Conservation (phyloP, 139 green algal species). For the Monoraphidium neglectum region DNA sequence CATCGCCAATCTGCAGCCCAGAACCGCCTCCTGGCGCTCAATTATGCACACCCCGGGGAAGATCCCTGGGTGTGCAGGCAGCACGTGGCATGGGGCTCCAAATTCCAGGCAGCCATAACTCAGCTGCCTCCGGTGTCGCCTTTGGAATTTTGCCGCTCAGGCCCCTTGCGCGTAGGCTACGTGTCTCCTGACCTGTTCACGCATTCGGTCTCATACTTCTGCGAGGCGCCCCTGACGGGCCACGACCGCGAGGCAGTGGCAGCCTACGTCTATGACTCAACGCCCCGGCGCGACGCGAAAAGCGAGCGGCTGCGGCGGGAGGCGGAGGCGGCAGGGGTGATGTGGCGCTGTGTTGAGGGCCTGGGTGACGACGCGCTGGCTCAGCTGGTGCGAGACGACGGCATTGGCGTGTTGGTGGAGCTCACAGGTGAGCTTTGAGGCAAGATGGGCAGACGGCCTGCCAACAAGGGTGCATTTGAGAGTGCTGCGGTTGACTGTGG, state of each 20-base stretch:
- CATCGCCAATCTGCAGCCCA: constrained; percentile 45
- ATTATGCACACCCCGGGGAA: constrained; percentile 88
- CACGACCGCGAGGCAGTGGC: constrained; percentile 53
- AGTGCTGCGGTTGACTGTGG: too few relatives aligned
- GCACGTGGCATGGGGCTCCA: constrained; percentile 79
- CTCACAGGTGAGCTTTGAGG: constrained; percentile 70
- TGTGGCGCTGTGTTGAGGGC: constrained; percentile 64
- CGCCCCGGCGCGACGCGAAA: constrained; percentile 76
- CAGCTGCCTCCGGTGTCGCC: too few relatives aligned
- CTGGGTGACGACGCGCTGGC: constrained; percentile 69
- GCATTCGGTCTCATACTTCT: constrained; percentile 97
- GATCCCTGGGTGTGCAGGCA: constrained; percentile 71
- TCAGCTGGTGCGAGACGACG: constrained; percentile 65
- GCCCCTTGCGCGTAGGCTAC: constrained; percentile 82
- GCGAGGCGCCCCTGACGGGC: constrained; percentile 84
- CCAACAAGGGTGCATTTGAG: too few relatives aligned
- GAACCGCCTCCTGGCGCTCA: constrained; percentile 85
- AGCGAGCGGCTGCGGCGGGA: constrained; percentile 62
- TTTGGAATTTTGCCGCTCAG: too few relatives aligned
- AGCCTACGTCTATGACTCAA: constrained; percentile 44
- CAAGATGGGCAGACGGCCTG: background rate
- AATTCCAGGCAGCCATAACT: constrained; percentile 59
- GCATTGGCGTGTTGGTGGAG: constrained; percentile 96
- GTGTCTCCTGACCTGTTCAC: constrained; percentile 96
- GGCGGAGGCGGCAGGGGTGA: constrained; percentile 60